Evolutionary conservation across 495 filamentous ascomycete species (phyloP).

Genomic region (Bacidia gigantensis): DNA sequence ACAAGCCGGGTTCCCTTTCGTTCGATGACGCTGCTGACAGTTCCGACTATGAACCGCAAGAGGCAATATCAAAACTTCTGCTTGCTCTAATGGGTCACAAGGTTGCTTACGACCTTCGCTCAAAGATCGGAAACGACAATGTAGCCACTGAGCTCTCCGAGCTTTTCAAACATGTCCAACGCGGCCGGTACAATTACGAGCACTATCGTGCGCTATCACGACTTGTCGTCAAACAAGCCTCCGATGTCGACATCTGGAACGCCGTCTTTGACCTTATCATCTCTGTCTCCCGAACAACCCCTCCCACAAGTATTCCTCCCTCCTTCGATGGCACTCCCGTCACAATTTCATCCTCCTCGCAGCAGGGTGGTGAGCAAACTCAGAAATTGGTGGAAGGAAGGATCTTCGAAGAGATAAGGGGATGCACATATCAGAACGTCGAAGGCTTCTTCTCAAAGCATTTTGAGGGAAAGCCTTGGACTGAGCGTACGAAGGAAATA

Average conservation of each 20-base stretch:
- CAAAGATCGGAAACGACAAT: constrained; percentile 9
- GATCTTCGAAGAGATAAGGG: constrained; percentile 13
- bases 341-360: constrained; percentile 11
- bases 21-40: constrained; percentile 1
- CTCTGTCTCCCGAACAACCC: constrained; percentile 12
- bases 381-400: constrained; percentile 7
- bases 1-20: constrained; percentile 3
- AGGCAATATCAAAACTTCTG: constrained; percentile 5
- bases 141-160: constrained; percentile 12
- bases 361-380: constrained; percentile 14
- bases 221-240: constrained; percentile 12
- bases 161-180: constrained; percentile 9
- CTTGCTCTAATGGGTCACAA: constrained; percentile 11
- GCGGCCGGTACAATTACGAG: constrained; percentile 8
- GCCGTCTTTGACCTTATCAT: constrained; percentile 15
- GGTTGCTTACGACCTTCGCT: constrained; percentile 12
- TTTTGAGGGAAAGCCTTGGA: constrained; percentile 13
- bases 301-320: constrained; percentile 12
- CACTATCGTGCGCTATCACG: constrained; percentile 10
- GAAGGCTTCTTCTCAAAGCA: constrained; percentile 13
- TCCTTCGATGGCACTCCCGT: constrained; percentile 17
- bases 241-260: constrained; percentile 15
- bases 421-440: constrained; percentile 12
- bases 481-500: constrained; percentile 4
- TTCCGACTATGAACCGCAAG: constrained; percentile 3